phyloP scores from a whole-genome alignment of 1,284 basidiomycete species.

The Rhodotorula glutinis region DNA sequence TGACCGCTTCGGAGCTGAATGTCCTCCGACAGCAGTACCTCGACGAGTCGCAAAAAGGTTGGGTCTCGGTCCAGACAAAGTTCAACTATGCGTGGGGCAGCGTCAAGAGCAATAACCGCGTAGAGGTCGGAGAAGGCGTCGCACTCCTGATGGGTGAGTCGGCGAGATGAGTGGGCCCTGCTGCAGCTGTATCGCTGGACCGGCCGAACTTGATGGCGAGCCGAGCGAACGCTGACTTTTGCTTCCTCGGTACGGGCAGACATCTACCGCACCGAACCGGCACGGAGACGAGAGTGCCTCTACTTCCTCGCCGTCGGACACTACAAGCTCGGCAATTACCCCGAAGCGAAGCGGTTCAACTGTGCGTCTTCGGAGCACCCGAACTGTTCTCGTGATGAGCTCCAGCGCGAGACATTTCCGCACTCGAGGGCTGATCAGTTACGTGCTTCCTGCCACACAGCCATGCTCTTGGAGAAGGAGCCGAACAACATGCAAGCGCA shows the following conservation, averaged over 20 bases:
- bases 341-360: conserved; percentile 89
- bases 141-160: conserved; percentile 78
- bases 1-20: conserved; percentile 25
- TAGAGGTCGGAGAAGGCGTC: conserved; percentile 86
- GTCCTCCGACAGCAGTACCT: conserved; percentile 33
- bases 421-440: not conserved
- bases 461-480: conserved; percentile 84
- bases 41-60: conserved; percentile 55
- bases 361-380: conserved; percentile 57
- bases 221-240: not conserved
- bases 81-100: conserved; percentile 95
- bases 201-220: not conserved
- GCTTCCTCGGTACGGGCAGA: conserved; percentile 56
- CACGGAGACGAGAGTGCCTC: conserved; percentile 86
- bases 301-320: conserved; percentile 96
- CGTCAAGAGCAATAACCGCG: conserved; percentile 77
- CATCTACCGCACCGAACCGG: conserved; percentile 84
- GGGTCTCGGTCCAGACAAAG: conserved; percentile 91
- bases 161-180: too few relatives aligned
- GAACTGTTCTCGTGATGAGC: too few relatives aligned
- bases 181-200: not conserved
- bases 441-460: conserved; percentile 53
- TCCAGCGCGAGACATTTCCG: too few relatives aligned
- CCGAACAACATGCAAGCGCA: conserved; percentile 91
- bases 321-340: conserved; percentile 95